Base-by-base conservation (phyloP, 148 eudicot species). In the Fagopyrum esculentum region DNA sequence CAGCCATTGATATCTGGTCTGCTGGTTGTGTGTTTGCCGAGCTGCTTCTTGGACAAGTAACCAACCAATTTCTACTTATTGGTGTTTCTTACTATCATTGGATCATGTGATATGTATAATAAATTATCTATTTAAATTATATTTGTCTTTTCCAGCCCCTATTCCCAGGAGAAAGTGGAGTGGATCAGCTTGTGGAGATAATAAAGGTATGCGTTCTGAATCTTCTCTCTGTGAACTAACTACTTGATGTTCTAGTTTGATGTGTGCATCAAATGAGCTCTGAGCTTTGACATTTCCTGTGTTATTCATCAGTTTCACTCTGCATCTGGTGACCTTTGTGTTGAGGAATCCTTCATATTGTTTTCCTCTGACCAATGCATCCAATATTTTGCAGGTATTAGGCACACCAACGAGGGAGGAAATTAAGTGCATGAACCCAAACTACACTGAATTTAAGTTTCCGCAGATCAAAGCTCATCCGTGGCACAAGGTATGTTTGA, bases 341-440 rank as follows among this genome's bases (percentile, higher is more conserved):
- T 47, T 71, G 9, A 45, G 22, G 16, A 45, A 40, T 29, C 19
- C 55, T 26, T 17, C 47, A 17, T 71, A 3, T 71, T 69, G 43
- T 26, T 10, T 61, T 15, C 68, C 43, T 61, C 40, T 61, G 68
- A 61, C 3, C 4, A 61, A 61, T 61, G 40, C 9, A 61, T 61
- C 43, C 68, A 61, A 61, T 40, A 9, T 61, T 61, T 61, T 61
- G 63, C 74, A 94, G 97, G 91, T 94, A 57, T 80, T 94, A 83
- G 98, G 98, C 47, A 92, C 98, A 57, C 98, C 98, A 61, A 94
- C 98, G 47, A 89, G 98, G 75, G 98, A 94, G 81, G 98, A 94
- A 81, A 89, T 92, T 47, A 92, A 92, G 78, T 94, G 98, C 80
- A 94, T 94, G 97, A 91, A 94, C 77, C 98, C 97, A 69, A 91